These are phyloP conservation scores for Thyridium curvatum DNA, from an alignment of 2,329 filamentous ascomycete species.

Conservation along the genomic window DNA sequence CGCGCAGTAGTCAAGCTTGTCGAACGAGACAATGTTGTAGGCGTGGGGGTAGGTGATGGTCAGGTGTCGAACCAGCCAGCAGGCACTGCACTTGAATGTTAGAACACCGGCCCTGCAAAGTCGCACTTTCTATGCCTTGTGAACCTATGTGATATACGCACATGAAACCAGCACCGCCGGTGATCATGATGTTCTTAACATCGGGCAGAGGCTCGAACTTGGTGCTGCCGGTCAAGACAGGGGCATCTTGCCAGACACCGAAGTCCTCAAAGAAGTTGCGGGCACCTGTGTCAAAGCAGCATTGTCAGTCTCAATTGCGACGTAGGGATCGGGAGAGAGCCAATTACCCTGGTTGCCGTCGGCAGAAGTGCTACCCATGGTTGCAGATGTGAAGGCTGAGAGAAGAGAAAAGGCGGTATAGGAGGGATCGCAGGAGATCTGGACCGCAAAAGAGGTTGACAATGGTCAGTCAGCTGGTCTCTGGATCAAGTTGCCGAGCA, in stretches of 20 bases:
- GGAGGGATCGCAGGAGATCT: no score
- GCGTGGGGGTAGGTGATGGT: constrained; percentile 64
- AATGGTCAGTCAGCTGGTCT: no score
- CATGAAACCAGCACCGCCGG: constrained; percentile 83
- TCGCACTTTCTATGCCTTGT: background rate
- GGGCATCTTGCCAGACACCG: constrained; percentile 66
- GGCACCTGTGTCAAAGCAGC: constrained; percentile 9
- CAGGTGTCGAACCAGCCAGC: constrained; percentile 77
- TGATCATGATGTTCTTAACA: constrained; percentile 77
- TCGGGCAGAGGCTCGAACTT: constrained; percentile 62
- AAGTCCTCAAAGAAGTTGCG: constrained; percentile 48
- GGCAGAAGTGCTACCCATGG: constrained; percentile 1
- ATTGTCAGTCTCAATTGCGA: constrained; percentile 11
- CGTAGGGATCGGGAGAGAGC: constrained; percentile 5
- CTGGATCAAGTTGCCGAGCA: no score
- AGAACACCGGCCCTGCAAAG: constrained; percentile 6
- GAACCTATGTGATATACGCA: constrained; percentile 32
- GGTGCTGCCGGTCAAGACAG: constrained; percentile 62
- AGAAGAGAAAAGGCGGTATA: no score
- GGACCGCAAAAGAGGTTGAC: no score
- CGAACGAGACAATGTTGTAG: constrained; percentile 77
- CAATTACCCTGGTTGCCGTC: background rate
- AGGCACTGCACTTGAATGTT: constrained; percentile 49
- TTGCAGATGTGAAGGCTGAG: no score
- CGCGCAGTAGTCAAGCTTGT: constrained; percentile 79